These are phyloP conservation scores for Ophiostoma ips DNA, from an alignment of 2,329 filamentous ascomycete genomes.

Conservation along the genomic window DNA sequence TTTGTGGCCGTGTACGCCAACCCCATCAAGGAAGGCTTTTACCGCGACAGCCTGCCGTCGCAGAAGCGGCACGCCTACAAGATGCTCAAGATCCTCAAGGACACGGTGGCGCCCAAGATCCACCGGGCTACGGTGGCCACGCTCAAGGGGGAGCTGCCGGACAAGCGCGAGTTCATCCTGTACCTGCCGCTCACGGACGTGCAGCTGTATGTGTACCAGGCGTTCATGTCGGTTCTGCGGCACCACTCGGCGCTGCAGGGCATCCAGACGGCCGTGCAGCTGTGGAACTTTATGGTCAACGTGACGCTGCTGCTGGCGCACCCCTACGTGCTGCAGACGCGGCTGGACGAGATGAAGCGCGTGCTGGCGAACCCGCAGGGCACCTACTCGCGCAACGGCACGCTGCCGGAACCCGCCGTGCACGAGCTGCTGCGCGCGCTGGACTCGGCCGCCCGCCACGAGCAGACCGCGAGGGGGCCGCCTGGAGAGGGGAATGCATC, in stretches of 20 bases:
- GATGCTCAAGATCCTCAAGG: conserved; percentile 56
- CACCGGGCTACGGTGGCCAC: conserved; percentile 55
- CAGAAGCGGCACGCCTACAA: conserved; percentile 49
- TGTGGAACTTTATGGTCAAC: conserved; percentile 26
- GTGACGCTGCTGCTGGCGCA: conserved; percentile 39
- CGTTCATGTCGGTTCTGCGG: conserved; percentile 23
- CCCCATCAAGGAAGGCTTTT: conserved; percentile 62
- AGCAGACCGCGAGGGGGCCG: too few species aligned
- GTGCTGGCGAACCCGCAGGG: not conserved
- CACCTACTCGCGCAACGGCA: not conserved
- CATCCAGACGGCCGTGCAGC: conserved; percentile 11
- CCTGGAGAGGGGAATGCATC: too few species aligned
- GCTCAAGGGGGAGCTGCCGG: conserved; percentile 52
- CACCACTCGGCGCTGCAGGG: not conserved
- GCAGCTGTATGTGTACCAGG: conserved; percentile 49
- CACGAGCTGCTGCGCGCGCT: conserved; percentile 16
- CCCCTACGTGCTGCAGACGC: conserved; percentile 31
- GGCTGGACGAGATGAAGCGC: conserved; percentile 18
- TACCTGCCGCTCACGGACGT: conserved; percentile 53
- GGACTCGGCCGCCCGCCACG: not conserved
- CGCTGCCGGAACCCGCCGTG: conserved; percentile 19
- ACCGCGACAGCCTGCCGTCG: conserved; percentile 40
- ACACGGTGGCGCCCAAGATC: conserved; percentile 63
- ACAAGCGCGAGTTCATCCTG: conserved; percentile 72
- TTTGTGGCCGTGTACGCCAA: conserved; percentile 57